Evolutionary conservation across 2,329 filamentous ascomycete genomes (phyloP).

Genomic region (Beauveria medogensis): DNA sequence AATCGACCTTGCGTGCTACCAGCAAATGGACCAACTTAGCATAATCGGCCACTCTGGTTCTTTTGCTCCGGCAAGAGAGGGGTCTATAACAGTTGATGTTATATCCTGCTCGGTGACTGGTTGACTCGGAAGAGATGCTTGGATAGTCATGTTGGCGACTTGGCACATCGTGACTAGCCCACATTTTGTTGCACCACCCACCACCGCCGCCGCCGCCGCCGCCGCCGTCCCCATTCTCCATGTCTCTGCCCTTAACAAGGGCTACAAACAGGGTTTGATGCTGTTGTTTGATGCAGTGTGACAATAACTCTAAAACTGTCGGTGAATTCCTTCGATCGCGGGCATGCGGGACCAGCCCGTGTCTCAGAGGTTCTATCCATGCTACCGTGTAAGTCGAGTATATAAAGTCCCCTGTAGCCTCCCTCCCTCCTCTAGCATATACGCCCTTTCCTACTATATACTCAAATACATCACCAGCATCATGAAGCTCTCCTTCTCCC

Average conservation of each 20-base stretch:
- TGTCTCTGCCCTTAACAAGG: neutral
- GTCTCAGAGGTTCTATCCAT: neutral
- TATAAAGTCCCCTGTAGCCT: slow-evolving; percentile 15
- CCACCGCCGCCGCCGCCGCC: too few relatives aligned
- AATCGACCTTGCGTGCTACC: neutral
- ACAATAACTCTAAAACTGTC: neutral
- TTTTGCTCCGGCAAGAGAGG: neutral
- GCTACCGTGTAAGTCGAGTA: neutral
- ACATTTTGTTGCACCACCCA: neutral
- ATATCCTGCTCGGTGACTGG: neutral
- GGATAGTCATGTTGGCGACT: neutral
- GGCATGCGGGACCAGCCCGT: neutral
- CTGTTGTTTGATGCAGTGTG: neutral
- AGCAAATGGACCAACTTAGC: neutral
- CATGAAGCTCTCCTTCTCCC: neutral
- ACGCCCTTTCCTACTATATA: slow-evolving; percentile 7
- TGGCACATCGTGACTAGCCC: neutral
- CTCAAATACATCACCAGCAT: neutral
- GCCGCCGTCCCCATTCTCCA: neutral
- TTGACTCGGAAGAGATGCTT: neutral
- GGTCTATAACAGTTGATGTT: too few relatives aligned
- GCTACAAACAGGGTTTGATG: neutral
- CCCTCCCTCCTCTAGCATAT: slow-evolving; percentile 10
- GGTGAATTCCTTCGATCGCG: neutral
- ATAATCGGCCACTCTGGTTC: neutral